These are phyloP conservation scores for Termitomyces sp. DNA, from an alignment of 768 basidiomycete genomes.

Conservation along the genomic window DNA sequence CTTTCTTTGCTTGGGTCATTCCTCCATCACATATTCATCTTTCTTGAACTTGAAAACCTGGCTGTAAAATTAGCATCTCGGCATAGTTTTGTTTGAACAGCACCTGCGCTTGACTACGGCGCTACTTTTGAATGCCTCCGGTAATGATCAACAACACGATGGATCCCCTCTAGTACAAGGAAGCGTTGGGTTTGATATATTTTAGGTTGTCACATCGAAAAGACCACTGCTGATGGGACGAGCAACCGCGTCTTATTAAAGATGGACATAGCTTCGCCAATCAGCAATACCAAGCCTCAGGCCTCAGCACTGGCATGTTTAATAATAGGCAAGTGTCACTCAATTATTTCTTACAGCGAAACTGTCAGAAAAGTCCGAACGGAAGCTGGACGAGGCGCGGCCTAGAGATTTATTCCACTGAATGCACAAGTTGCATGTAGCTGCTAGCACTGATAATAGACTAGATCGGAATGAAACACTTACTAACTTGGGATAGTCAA, in stretches of 20 bases:
- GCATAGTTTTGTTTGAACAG: background rate
- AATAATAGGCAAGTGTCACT: background rate
- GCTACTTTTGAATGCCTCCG: background rate
- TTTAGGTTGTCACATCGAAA: background rate
- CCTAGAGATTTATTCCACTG: background rate
- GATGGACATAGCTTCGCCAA: background rate
- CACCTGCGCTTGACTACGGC: background rate
- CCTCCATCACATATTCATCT: background rate
- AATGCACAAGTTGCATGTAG: background rate
- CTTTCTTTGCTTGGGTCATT: background rate
- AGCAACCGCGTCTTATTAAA: background rate
- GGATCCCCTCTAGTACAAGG: background rate
- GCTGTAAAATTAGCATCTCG: background rate
- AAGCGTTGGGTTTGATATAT: background rate
- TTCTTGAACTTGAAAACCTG: background rate
- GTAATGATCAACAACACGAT: too few relatives aligned
- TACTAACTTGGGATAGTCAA: too few relatives aligned
- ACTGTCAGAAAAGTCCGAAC: background rate
- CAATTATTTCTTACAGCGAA: background rate
- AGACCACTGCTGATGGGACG: background rate
- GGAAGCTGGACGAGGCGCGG: background rate
- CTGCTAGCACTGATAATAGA: background rate
- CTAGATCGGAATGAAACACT: background rate
- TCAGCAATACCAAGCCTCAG: background rate
- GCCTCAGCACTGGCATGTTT: background rate